Conservation (phyloP, 2,329 filamentous ascomycete species). For the Colletotrichum sp. region DNA sequence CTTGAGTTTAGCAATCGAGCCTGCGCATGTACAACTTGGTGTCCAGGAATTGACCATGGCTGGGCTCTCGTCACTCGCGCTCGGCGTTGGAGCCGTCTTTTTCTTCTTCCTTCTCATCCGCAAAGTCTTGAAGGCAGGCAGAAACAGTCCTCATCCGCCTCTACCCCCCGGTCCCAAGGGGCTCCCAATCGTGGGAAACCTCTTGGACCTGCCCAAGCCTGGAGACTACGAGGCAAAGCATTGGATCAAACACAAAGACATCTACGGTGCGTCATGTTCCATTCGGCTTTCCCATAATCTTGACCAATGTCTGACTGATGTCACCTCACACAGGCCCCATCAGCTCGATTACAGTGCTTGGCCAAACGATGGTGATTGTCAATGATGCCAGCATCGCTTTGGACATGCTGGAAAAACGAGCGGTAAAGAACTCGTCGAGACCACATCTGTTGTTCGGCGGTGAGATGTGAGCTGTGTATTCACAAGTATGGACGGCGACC, state of each 20-base stretch:
- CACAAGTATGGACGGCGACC: too few species aligned
- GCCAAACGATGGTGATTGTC: constrained; percentile 44
- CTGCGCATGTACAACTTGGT: not conserved
- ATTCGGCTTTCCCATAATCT: not conserved
- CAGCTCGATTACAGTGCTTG: constrained; percentile 39
- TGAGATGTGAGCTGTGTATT: too few species aligned
- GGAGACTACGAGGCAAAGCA: constrained; percentile 32
- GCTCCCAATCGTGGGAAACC: constrained; percentile 48
- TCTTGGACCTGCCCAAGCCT: constrained; percentile 44
- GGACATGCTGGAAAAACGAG: constrained; percentile 41
- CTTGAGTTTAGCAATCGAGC: not conserved
- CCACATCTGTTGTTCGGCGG: constrained; percentile 33
- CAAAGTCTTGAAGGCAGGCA: not conserved
- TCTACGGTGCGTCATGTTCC: constrained; percentile 22
- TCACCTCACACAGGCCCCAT: constrained; percentile 14
- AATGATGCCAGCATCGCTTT: constrained; percentile 37
- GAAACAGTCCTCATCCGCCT: not conserved
- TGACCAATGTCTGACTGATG: too few species aligned
- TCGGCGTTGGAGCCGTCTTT: not conserved
- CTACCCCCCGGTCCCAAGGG: constrained; percentile 31
- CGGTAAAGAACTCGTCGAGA: constrained; percentile 33
- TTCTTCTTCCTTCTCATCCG: not conserved
- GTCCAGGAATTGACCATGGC: not conserved
- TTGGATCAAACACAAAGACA: constrained; percentile 38
- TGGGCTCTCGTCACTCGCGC: not conserved